Evolutionary conservation across 345 rosid genomes (phyloP).

Genomic region (Sisymbrium altissimum): DNA sequence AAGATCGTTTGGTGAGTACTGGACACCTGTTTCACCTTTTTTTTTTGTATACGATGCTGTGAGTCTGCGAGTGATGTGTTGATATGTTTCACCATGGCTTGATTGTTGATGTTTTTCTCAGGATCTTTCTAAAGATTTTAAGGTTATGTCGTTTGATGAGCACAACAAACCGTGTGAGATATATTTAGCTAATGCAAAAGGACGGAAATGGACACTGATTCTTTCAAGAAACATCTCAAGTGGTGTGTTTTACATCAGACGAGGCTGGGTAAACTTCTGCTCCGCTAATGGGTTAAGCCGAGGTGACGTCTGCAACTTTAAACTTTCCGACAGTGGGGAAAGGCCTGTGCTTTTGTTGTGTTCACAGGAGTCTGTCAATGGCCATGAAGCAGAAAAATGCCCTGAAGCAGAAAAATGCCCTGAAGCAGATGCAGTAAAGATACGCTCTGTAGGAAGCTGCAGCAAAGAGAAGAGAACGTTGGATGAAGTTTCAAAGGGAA

Average conservation of each 20-base stretch:
- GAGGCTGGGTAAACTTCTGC: constrained; percentile 27
- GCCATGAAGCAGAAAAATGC: background rate
- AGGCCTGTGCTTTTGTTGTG: constrained; percentile 22
- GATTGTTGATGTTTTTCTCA: background rate
- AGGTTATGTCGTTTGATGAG: background rate
- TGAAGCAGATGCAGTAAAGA: background rate
- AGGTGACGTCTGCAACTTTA: constrained; percentile 17
- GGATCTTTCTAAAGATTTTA: constrained; percentile 19
- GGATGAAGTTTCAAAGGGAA: background rate
- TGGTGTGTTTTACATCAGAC: constrained; percentile 31
- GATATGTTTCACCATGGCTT: background rate
- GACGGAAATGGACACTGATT: constrained; percentile 20
- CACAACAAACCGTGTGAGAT: constrained; percentile 7
- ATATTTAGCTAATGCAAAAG: constrained; percentile 11
- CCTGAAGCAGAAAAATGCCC: background rate
- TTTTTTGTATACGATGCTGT: no score
- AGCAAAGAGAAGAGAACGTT: background rate
- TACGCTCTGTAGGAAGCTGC: background rate
- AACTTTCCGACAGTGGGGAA: constrained; percentile 5
- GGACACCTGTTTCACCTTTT: background rate
- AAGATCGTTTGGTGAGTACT: constrained; percentile 29
- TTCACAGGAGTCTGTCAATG: background rate
- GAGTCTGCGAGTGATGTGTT: background rate
- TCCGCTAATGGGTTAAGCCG: background rate
- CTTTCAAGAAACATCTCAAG: constrained; percentile 20